Base-by-base conservation (phyloP, 306 rosid genomes). In the Hippophae gyantsensis region DNA sequence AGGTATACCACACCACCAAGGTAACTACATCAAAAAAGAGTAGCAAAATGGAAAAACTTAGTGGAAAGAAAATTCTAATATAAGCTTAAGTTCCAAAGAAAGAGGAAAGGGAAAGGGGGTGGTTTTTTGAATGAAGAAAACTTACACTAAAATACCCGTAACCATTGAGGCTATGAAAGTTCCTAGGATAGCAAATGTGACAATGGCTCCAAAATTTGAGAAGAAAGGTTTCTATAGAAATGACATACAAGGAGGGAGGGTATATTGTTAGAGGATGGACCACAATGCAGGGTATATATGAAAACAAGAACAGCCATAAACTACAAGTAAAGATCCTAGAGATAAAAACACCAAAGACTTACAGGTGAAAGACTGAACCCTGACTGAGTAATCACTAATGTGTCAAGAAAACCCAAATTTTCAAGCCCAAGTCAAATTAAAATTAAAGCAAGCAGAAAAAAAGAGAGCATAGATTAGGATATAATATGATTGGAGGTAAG, bases 291-390 rank as follows among this genome's bases (percentile, higher is more conserved):
- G 8, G 50, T 46, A 23, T 49, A 56, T 65, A 40, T 51, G 48
- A 27, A 58, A 58, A 25, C 57, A 60, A 23, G 40, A 8, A 46
- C 23, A 6, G 6, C 9, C 48, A 6, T 43, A 7, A 49, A 5
- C 42, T 27, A 56, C 13, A 13, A 64, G 60, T 59, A 48, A 72
- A 50, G 47, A 51, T 49, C 25, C 52, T 32, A 64, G 69, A 64
- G 69, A 11, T 48, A 65, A 32, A 13, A 13, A 44, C 2, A 54
- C 7, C 18, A 4, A 68, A 53, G 10, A 77, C 99, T 88, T 76
- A 92, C 99, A 64, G 99, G 99, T 66, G 93, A 67, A 32, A 92
- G 95, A 74, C 99, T 92, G 78, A 92, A 92, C 48, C 99, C 99
- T 62, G 99, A 92, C 77, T 92, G 99, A 82, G 99, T 92, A 75